Evolutionary conservation across 2,329 filamentous ascomycete genomes (phyloP), one percentile per base, ranked within the genome.

Genomic region (Thermothelomyces thermophilus): DNA sequence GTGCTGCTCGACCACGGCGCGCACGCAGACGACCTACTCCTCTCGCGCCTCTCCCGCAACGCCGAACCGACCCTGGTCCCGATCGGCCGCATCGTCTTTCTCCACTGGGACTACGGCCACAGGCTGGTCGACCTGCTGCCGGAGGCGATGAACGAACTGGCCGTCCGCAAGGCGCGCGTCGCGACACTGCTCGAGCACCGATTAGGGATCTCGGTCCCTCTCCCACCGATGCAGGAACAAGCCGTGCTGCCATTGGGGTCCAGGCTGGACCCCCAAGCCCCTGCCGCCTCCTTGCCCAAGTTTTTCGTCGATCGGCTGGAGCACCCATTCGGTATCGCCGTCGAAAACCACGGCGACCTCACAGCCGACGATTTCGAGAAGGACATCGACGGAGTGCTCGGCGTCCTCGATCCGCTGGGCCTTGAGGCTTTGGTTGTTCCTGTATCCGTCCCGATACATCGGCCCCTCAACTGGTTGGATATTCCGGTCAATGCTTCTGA

Each of bases 1-100:
- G 17, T 50, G 20, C 20, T 55, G 35, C 35, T 51, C 2, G 53
- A 50, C 6, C 16, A 17, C 16, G 49, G 52, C 26, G 49, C 49
- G 5, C 30, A 22, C 0, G 14, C 8, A 1, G 11, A 31, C 17
- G 52, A 55, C 24, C n/a, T 46, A 3, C 47, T 46, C 14, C 10
- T 30, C 7, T 22, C n/a, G 9, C 14, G 14, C 3, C 14, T 14
- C 33, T 35, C 33, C 6, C 6, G 17, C 14, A n/a, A 16, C 3
- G 7, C 24, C 14, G 35, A 45, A 16, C 7, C 16, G 11, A 3
- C 35, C 10, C 11, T 31, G 30, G 30, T n/a, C 13, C 36, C 16
- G 11, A 30, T 46, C 22, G 48, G 48, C 17, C 41, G 48, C 11
- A 14, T 46, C 22, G 3, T 50, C 7, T 34, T 50, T 24, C 37